Percentiles rank a stretch among this genome's conserved stretches.
phyloP scores from a whole-genome alignment of 768 basidiomycete species.

The Dentipellis sp. region DNA sequence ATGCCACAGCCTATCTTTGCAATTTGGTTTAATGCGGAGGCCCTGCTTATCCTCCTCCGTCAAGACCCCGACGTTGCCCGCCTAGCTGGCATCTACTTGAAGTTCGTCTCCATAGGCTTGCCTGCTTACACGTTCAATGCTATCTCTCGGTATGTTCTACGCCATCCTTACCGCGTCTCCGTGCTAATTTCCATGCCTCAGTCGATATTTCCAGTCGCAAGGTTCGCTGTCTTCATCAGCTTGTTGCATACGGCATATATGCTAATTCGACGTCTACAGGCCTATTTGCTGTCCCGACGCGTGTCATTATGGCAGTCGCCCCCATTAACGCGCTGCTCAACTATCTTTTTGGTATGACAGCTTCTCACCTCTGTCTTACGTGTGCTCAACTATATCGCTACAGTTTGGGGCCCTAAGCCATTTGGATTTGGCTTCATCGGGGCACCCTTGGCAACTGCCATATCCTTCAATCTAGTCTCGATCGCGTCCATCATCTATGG shows the following conservation, averaged over 20 bases:
- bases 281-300: conserved; percentile 77
- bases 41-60: conserved; percentile 60
- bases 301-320: conserved; percentile 72
- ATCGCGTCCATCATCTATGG: conserved; percentile 55
- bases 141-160: conserved; percentile 35
- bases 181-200: conserved; percentile 14
- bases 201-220: conserved; percentile 79
- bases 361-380: background rate
- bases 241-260: background rate
- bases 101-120: conserved; percentile 67
- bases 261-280: conserved; percentile 28
- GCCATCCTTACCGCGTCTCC: background rate
- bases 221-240: conserved; percentile 27
- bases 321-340: conserved; percentile 82
- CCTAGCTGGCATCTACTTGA: conserved; percentile 69
- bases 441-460: conserved; percentile 82
- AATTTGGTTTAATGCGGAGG: conserved; percentile 81
- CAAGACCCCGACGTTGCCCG: conserved; percentile 82
- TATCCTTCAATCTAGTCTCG: conserved; percentile 83
- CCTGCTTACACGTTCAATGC: conserved; percentile 61
- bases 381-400: background rate
- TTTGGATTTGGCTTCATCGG: conserved; percentile 85
- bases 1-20: conserved; percentile 38
- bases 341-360: conserved; percentile 62
- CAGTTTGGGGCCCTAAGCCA: conserved; percentile 75